Conservation (phyloP, 148 eudicot species). For the Rhododendron molle region DNA sequence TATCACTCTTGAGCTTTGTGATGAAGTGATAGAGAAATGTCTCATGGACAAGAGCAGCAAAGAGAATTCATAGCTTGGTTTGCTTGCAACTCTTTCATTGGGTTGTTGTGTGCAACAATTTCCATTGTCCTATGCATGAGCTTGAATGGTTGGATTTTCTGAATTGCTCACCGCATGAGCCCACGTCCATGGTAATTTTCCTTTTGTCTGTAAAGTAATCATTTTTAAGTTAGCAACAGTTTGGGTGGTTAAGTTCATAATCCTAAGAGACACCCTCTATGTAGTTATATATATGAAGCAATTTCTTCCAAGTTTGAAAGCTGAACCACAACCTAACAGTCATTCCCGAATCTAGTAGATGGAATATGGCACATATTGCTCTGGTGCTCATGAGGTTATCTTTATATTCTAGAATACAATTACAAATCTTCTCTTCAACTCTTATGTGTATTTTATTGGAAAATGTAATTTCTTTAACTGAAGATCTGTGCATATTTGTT, state of each 20-base stretch:
- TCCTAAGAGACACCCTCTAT: neutral
- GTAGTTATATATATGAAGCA: neutral
- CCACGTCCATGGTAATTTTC: constrained; percentile 9
- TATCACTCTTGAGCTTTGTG: constrained; percentile 65
- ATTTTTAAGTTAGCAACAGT: neutral
- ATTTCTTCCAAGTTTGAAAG: neutral
- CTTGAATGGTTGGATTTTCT: neutral
- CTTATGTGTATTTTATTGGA: neutral
- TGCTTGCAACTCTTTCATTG: neutral
- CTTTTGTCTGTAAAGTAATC: neutral
- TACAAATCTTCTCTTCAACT: neutral
- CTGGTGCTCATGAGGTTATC: neutral
- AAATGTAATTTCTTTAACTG: neutral
- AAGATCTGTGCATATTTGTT: neutral
- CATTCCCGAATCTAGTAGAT: neutral
- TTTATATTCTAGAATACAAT: neutral
- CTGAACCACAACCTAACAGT: neutral
- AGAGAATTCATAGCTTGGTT: constrained; percentile 16
- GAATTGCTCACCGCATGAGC: neutral
- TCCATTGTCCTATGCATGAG: neutral
- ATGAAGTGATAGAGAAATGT: constrained; percentile 57
- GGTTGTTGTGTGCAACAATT: neutral
- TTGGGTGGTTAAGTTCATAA: neutral
- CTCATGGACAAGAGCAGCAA: constrained; percentile 30
- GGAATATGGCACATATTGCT: neutral